phyloP scores from a whole-genome alignment of 176 grass and related monocot genomes.

The Raddia guianensis region DNA sequence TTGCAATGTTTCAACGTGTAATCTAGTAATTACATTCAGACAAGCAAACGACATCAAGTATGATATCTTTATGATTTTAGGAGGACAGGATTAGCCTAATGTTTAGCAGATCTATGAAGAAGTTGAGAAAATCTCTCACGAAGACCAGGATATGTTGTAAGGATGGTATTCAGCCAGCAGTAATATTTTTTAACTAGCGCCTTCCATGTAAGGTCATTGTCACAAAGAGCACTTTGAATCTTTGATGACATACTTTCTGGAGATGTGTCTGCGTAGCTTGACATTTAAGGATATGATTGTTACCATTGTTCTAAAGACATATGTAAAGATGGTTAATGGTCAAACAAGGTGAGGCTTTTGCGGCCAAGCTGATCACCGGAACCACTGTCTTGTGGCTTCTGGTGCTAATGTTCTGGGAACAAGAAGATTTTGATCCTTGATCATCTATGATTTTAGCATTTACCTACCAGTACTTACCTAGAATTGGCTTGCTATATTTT shows the following conservation, averaged over 20 bases:
- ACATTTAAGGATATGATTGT: not conserved
- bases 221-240: not conserved
- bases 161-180: constrained; percentile 8
- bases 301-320: not conserved
- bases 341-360: not conserved
- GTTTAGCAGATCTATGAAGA: not conserved
- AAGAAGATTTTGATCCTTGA: not conserved
- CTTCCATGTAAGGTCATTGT: not conserved
- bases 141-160: constrained; percentile 13
- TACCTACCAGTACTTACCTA: not conserved
- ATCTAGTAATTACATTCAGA: constrained; percentile 6
- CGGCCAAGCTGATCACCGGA: no score
- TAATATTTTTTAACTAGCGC: constrained; percentile 21
- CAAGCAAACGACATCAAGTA: constrained; percentile 7
- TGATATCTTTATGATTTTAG: not conserved
- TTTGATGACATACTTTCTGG: not conserved
- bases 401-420: not conserved
- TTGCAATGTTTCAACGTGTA: constrained; percentile 10
- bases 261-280: not conserved
- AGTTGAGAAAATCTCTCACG: not conserved
- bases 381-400: not conserved
- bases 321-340: not conserved
- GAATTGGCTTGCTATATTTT: not conserved
- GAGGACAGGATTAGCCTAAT: not conserved
- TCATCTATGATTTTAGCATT: not conserved